Base-by-base conservation (phyloP, 2,329 filamentous ascomycete genomes). In the Akanthomyces dipterigenus region DNA sequence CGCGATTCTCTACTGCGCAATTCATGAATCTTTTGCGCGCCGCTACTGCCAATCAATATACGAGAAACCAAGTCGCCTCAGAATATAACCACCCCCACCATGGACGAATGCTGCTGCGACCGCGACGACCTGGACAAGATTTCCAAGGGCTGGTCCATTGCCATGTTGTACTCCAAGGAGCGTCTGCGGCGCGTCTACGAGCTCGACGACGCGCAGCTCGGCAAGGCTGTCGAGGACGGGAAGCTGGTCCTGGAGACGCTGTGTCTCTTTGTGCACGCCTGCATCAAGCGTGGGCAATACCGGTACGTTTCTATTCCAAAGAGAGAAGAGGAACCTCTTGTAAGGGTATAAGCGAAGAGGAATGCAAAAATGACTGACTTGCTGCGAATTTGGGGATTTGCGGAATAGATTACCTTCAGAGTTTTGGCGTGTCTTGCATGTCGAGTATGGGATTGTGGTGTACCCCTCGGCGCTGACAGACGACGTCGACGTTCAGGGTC, bases 371-470 rank as follows among this genome's bases (percentile, higher is more conserved):
- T 3, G 14, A 20, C 24, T 51, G 48, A 20, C 14, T 5, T 11
- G 31, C 3, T 7, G 31, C 2, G 31, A 1, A n/a, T n/a, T n/a
- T n/a, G n/a, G 31, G 31, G 31, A 6, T 22, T 24, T 26, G 1
- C 22, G 8, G 8, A 48, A 20, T n/a, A 76, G 74, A 38, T 63
- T 76, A 16, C 75, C 75, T 12, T 64, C 69, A 1, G 72, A 73
- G 56, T 76, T 76, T 56, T 76, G 75, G 75, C 65, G 70, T 28
- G 67, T 75, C 8, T 67, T 76, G 16, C 72, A 75, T 38, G 62
- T 68, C 7, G 74, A 76, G 55, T 76, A 75, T 31, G 75, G 75
- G 43, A 76, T 76, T 48, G 65, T 76, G n/a, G 71, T 76, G 24
- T 76, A 76, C 57, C 75, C 74, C 3, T 75, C 74, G 1, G 74